A percentile compares a stretch with the other conserved stretches of the same genome.
These are phyloP conservation scores for Dactylis glomerata DNA, from an alignment of 176 grass and related monocot species.

Conservation along the genomic window DNA sequence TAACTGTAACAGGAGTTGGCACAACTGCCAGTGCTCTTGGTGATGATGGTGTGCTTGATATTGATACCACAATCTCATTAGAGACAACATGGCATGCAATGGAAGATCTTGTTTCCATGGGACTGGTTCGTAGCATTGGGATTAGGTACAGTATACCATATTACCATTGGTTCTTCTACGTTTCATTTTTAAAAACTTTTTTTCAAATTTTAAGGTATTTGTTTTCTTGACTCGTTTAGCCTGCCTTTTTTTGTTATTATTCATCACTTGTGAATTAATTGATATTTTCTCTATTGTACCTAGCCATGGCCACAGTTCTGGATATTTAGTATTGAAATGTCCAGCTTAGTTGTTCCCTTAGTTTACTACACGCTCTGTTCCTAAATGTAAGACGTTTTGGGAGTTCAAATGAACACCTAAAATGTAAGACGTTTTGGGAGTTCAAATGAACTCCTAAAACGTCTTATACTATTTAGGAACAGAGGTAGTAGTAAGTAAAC, in stretches of 20 bases:
- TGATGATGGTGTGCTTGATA: constrained; percentile 90
- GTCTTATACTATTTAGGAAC: too few species aligned
- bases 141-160: constrained; percentile 57
- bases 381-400: too few species aligned
- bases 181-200: not conserved
- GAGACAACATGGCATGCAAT: constrained; percentile 99
- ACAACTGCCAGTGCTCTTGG: constrained; percentile 71
- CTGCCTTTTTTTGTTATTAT: not conserved
- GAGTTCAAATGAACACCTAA: too few species aligned
- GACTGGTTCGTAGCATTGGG: constrained; percentile 75
- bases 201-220: constrained; percentile 10
- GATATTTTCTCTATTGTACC: not conserved
- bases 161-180: not conserved
- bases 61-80: constrained; percentile 84
- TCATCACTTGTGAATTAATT: not conserved
- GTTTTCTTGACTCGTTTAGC: not conserved
- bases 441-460: too few species aligned
- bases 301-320: not conserved
- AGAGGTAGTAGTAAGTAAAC: not conserved
- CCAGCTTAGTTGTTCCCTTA: not conserved
- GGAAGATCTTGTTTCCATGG: constrained; percentile 87
- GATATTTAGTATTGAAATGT: not conserved
- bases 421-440: too few species aligned
- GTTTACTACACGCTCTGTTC: not conserved
- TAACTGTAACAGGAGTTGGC: constrained; percentile 53